Conservation (phyloP, 495 filamentous ascomycete genomes). For the Penicillium manginii region DNA sequence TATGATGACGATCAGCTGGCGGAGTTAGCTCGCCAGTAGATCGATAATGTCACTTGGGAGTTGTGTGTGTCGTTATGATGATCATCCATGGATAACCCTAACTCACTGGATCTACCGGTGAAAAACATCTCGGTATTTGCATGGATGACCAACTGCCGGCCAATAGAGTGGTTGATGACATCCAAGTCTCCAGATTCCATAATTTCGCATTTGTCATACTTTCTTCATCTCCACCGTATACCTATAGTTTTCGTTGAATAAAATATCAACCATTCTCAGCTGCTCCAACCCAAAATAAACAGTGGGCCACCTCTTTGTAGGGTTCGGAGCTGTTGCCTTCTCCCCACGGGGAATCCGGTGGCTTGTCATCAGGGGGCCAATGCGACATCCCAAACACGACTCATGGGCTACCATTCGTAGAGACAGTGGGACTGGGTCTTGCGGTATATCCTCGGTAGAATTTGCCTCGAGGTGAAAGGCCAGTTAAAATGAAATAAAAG, state of each 20-base stretch:
- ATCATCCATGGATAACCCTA: no score
- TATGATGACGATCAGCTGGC: constrained; percentile 35
- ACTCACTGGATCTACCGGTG: no score
- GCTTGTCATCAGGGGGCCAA: constrained; percentile 14
- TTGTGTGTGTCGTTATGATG: not conserved
- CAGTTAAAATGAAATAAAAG: not conserved
- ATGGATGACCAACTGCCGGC: not conserved
- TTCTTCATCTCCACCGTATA: not conserved
- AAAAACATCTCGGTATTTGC: constrained; percentile 9
- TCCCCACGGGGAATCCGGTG: constrained; percentile 25
- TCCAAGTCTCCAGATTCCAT: not conserved
- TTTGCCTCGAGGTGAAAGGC: not conserved
- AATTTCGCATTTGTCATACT: not conserved
- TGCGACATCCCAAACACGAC: constrained; percentile 1
- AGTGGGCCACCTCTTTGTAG: constrained; percentile 10
- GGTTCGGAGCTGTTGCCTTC: constrained; percentile 10
- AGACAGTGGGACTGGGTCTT: not conserved
- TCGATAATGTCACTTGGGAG: not conserved
- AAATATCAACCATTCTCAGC: no score
- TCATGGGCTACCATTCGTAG: constrained; percentile 5
- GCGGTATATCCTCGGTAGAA: constrained; percentile 22
- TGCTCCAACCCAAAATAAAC: not conserved
- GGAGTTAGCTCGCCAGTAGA: constrained; percentile 15
- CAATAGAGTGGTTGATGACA: not conserved
- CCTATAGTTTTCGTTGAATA: not conserved